A percentile compares a stretch with the other conserved stretches of the same genome.
Conservation (phyloP, 345 rosid genomes). For the Cardiospermum halicacabum region DNA sequence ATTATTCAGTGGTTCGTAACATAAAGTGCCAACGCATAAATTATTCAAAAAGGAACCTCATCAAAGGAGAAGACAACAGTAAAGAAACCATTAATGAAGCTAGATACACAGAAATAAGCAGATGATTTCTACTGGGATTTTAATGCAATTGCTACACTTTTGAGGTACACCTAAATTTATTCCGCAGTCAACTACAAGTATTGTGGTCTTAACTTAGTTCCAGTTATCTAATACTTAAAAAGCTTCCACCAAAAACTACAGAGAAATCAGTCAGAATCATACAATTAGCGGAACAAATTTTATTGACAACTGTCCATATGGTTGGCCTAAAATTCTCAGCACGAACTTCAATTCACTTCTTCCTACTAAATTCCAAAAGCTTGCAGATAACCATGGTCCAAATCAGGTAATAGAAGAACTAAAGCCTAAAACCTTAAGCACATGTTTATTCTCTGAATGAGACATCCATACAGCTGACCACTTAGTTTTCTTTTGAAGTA, state of each 20-base stretch:
- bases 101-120: background rate
- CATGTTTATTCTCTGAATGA: background rate
- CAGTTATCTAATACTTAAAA: background rate
- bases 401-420: background rate
- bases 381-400: background rate
- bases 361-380: background rate
- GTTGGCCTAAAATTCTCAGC: background rate
- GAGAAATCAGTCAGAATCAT: background rate
- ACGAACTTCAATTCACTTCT: background rate
- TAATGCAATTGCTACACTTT: too few relatives aligned
- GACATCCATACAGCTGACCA: background rate
- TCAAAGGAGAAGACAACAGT: background rate
- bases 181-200: background rate
- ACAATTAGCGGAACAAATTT: background rate
- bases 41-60: too few relatives aligned
- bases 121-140: too few relatives aligned
- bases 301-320: background rate
- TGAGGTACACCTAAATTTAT: too few relatives aligned
- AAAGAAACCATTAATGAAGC: background rate
- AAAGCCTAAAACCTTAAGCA: background rate
- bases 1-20: background rate
- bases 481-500: background rate
- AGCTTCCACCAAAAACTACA: background rate
- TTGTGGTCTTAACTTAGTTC: background rate
- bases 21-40: too few relatives aligned